Percentiles rank a stretch among this genome's conserved stretches.
Conservation (phyloP, 169 alveolate species). For the Plasmodium cynomolgi region DNA sequence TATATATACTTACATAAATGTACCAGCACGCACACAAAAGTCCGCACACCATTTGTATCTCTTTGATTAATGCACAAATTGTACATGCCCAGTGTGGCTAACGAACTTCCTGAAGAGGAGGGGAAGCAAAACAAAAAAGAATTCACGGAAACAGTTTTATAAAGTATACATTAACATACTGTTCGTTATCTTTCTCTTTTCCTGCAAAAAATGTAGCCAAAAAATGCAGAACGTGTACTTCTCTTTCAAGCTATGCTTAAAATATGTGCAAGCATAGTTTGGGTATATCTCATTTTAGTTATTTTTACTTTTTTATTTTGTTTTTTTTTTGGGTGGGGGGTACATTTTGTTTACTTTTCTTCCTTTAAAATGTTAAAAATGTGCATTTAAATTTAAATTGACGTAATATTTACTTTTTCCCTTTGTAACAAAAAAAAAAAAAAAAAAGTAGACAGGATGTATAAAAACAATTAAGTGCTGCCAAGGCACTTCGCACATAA, state of each 20-base stretch:
- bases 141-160: conserved; percentile 2
- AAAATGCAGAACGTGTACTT: background rate
- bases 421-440: background rate
- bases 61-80: background rate
- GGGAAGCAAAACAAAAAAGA: background rate
- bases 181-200: background rate
- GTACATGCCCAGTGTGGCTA: background rate
- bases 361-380: background rate
- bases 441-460: background rate
- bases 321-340: background rate
- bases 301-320: background rate
- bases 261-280: background rate
- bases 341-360: background rate
- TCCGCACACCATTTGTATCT: background rate
- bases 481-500: background rate
- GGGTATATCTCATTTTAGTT: background rate
- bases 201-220: background rate
- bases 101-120: background rate
- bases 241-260: background rate
- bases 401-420: background rate
- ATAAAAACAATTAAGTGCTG: background rate
- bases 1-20: no score
- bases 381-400: background rate
- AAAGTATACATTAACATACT: background rate
- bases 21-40: background rate